A percentile compares a stretch with the other conserved stretches of the same genome.
Evolutionary conservation across 257 asterid species (phyloP).

Genomic region (Primulina tabacum): DNA sequence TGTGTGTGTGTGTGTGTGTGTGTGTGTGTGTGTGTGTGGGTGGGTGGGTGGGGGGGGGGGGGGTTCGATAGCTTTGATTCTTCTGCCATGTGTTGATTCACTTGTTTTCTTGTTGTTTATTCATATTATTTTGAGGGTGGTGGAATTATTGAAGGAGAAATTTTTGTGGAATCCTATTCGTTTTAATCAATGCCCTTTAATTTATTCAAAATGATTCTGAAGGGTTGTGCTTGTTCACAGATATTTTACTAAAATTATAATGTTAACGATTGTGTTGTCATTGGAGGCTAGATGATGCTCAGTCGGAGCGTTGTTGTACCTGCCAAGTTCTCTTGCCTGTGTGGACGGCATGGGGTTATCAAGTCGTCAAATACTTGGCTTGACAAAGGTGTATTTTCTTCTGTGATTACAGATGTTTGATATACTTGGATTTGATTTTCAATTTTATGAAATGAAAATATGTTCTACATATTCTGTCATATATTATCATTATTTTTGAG

Average conservation of each 20-base stretch:
- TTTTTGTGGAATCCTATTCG: no score
- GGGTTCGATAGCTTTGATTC: not conserved
- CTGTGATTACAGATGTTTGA: not conserved
- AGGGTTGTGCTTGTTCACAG: not conserved
- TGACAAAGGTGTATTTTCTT: slow-evolving; percentile 26
- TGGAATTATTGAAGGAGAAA: no score
- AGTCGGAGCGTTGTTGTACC: slow-evolving; percentile 24
- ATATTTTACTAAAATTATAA: not conserved
- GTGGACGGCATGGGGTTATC: slow-evolving; percentile 26
- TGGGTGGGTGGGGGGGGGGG: no score
- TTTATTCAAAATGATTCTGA: not conserved
- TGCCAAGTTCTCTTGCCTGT: slow-evolving; percentile 31
- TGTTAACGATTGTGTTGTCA: slow-evolving; percentile 12
- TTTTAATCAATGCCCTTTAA: no score
- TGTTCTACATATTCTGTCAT: not conserved
- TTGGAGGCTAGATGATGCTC: slow-evolving; percentile 36
- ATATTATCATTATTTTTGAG: not conserved
- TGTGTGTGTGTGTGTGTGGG: no score
- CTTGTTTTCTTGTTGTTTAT: not conserved
- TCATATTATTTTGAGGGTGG: no score
- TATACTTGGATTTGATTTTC: not conserved
- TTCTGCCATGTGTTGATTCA: not conserved
- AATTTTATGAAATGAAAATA: slow-evolving; percentile 8
- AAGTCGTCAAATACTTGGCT: slow-evolving; percentile 21
- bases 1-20: no score